A percentile compares a stretch with the other conserved stretches of the same genome.
These are phyloP conservation scores for Aspergillus baeticus DNA, from an alignment of 495 filamentous ascomycete species.

Conservation along the genomic window DNA sequence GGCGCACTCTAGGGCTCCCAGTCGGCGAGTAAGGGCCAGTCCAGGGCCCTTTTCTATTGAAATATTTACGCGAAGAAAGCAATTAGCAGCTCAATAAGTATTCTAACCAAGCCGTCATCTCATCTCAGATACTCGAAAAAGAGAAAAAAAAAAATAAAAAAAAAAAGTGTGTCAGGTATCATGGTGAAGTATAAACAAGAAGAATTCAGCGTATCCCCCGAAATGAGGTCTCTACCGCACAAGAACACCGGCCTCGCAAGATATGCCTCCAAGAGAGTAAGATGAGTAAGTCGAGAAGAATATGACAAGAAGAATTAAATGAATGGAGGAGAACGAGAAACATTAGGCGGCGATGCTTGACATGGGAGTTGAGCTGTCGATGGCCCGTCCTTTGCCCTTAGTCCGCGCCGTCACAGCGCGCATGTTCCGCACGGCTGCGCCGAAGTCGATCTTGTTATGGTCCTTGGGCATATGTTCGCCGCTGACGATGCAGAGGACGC, in stretches of 20 bases:
- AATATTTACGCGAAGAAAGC: background rate
- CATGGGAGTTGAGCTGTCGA: conserved; percentile 4
- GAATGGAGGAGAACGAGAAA: background rate
- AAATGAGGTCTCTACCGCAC: background rate
- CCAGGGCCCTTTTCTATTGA: background rate
- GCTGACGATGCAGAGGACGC: conserved; percentile 87
- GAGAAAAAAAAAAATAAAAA: background rate
- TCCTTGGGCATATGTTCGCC: conserved; percentile 83
- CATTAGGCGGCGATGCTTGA: conserved; percentile 30
- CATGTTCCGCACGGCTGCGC: conserved; percentile 32
- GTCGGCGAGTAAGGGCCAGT: no score
- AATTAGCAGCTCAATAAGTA: no score
- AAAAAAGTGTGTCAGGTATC: conserved; percentile 1
- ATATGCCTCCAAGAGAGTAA: background rate
- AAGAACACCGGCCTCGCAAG: background rate
- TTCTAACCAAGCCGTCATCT: background rate
- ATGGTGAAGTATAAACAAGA: conserved; percentile 2
- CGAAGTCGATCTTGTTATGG: conserved; percentile 32
- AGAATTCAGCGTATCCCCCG: background rate
- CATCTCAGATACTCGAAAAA: background rate
- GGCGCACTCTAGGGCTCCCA: no score
- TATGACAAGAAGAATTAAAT: background rate
- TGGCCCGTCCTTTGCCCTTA: conserved; percentile 20
- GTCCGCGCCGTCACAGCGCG: conserved; percentile 21
- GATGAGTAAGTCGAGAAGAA: background rate